Percentiles rank a stretch among this genome's conserved stretches.
These are phyloP conservation scores for Creolimax fragrantissima DNA, from an alignment of 78 protist species.

Conservation along the genomic window DNA sequence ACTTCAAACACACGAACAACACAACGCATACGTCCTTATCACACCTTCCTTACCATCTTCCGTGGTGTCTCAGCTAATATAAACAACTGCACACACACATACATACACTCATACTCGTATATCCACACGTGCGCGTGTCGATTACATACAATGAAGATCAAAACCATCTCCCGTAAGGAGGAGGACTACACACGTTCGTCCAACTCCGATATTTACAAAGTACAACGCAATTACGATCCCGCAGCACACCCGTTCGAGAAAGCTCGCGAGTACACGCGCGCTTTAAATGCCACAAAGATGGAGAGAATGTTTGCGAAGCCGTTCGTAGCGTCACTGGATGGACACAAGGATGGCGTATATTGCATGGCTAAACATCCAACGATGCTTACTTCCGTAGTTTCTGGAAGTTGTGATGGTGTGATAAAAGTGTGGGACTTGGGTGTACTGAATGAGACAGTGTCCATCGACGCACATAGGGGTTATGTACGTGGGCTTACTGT, in stretches of 20 bases:
- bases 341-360: conserved; percentile 65
- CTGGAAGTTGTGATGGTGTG: conserved; percentile 43
- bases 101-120: background rate
- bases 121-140: background rate
- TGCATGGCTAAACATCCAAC: conserved; percentile 41
- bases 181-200: conserved; percentile 25
- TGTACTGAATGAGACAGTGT: background rate
- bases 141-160: background rate
- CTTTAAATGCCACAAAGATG: conserved; percentile 77
- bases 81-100: too few species aligned
- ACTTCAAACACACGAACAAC: background rate
- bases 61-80: too few species aligned
- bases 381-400: background rate
- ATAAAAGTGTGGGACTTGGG: conserved; percentile 38
- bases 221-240: conserved; percentile 71
- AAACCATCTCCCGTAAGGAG: background rate
- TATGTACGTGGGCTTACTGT: conserved; percentile 68
- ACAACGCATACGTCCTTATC: too few species aligned
- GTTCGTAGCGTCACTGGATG: conserved; percentile 65
- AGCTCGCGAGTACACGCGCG: conserved; percentile 69
- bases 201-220: conserved; percentile 29
- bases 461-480: conserved; percentile 21
- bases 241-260: conserved; percentile 75
- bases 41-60: too few species aligned
- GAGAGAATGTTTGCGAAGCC: conserved; percentile 88